These are phyloP conservation scores for Aegilops bicornis DNA, from an alignment of 176 grass and related monocot species.

Conservation along the genomic window DNA sequence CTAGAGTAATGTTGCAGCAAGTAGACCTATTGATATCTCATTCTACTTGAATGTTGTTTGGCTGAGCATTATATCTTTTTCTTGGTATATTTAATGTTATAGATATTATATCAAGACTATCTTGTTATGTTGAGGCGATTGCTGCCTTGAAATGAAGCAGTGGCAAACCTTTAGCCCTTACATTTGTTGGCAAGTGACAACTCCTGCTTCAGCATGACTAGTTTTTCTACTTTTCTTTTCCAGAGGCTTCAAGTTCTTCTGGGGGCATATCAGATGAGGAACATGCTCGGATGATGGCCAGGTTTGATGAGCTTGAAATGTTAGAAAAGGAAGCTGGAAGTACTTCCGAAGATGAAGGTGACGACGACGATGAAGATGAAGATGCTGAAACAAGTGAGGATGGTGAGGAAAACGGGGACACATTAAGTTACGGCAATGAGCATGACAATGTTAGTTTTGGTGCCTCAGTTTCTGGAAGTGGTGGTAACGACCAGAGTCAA, in stretches of 20 bases:
- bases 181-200: constrained; percentile 11
- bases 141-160: background rate
- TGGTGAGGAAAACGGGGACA: constrained; percentile 30
- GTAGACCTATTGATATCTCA: background rate
- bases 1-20: constrained; percentile 14
- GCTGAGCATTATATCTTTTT: background rate
- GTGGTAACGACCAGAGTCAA: constrained; percentile 13
- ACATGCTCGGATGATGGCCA: constrained; percentile 70
- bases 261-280: constrained; percentile 42
- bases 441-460: constrained; percentile 23
- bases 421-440: constrained; percentile 1
- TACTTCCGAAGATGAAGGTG: constrained; percentile 47
- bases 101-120: background rate
- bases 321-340: constrained; percentile 69
- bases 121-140: constrained; percentile 3
- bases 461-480: constrained; percentile 27
- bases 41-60: constrained; percentile 4
- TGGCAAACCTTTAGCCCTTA: background rate
- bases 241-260: constrained; percentile 41
- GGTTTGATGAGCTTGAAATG: constrained; percentile 74
- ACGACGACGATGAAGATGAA: background rate
- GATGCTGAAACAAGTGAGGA: constrained; percentile 39
- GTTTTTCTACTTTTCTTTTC: constrained; percentile 17
- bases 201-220: constrained; percentile 18
- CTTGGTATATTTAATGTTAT: background rate